Percentiles rank a stretch among this genome's conserved stretches.
Evolutionary conservation across 1,284 basidiomycete species (phyloP).

Genomic region (Ganoderma sinense): DNA sequence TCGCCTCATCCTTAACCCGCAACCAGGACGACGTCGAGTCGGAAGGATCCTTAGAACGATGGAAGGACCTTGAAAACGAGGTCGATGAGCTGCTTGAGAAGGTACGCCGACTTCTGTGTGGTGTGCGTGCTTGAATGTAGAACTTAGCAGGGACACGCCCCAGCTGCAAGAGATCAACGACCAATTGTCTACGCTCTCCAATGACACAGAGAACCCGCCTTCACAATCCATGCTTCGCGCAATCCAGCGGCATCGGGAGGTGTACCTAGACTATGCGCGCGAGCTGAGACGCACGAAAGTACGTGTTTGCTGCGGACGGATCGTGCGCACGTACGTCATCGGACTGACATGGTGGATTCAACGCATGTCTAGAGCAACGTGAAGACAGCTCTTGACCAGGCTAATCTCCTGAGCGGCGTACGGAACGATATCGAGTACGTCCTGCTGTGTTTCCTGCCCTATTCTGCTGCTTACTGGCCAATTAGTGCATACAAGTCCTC

Average conservation of each 20-base stretch:
- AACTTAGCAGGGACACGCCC: constrained; percentile 25
- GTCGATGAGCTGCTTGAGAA: constrained; percentile 89
- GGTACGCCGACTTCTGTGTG: constrained; percentile 51
- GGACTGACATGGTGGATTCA: background rate
- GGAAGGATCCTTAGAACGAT: constrained; percentile 70
- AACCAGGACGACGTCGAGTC: constrained; percentile 73
- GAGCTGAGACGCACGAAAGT: constrained; percentile 90
- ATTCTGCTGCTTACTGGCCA: constrained; percentile 2
- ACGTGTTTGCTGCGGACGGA: constrained; percentile 13
- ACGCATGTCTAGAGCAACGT: constrained; percentile 69
- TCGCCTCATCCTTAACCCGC: constrained; percentile 79
- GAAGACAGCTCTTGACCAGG: constrained; percentile 85
- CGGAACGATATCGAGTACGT: constrained; percentile 94
- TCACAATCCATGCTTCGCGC: constrained; percentile 89
- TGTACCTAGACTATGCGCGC: constrained; percentile 87
- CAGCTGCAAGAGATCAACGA: constrained; percentile 89
- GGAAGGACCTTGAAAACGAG: constrained; percentile 86
- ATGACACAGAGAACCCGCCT: constrained; percentile 77
- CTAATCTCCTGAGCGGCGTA: constrained; percentile 90
- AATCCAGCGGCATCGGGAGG: constrained; percentile 90
- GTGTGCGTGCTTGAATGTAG: constrained; percentile 25
- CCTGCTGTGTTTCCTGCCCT: background rate
- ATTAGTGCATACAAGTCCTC: constrained; percentile 87
- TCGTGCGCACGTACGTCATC: constrained; percentile 12
- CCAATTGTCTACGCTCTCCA: constrained; percentile 71